Evolutionary conservation across 768 basidiomycete species (phyloP), one percentile per base, ranked within the genome.

Genomic region (Tubosaeta sp.): DNA sequence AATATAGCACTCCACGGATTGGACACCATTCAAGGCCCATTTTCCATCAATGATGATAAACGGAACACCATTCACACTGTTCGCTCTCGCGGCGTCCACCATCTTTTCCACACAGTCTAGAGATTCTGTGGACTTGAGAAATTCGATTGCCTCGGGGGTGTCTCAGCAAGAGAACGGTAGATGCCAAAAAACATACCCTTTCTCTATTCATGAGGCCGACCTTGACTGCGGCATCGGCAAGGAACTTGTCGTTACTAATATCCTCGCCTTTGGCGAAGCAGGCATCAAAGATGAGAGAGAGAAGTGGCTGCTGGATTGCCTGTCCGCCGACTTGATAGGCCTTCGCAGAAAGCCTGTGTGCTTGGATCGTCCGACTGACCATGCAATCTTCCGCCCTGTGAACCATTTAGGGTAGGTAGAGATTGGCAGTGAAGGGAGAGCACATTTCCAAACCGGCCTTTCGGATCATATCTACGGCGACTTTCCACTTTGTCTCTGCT

Each of bases 1-100:
- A 29, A 67, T 52, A 54, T 74, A 78, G 41, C 67, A 70, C 16
- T 76, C 76, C 35, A 59, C 60, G 9, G 70, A 50, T 52, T 79
- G 78, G 9, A 73, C 74, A n/a, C 76, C 76, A 14, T 70, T 72
- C 48, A 78, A 41, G 14, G 74, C 77, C 70, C 73, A 78, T 46
- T 71, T 74, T 11, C 71, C 67, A 35, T 78, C 71, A 31, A 78
- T 69, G 52, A 80, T 74, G 50, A 76, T 71, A 63, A 78, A 80
- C 0, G 80, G 80, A 1, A 81, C 78, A 33, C 80, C 80, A 1
- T 69, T 72, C 53, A 81, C 76, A 5, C 77, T 75, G n/a, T 71
- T 66, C 25, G 65, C 59, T 53, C 72, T 71, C 3, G 77, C 76
- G 12, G 71, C 67, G 8, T 63, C 58, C 49, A 77, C 67, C 55